Evolutionary conservation across 1,139 yeast species (phyloP), one percentile per base, ranked within the genome.

Genomic region (Geotrichum cucujoidarum): DNA sequence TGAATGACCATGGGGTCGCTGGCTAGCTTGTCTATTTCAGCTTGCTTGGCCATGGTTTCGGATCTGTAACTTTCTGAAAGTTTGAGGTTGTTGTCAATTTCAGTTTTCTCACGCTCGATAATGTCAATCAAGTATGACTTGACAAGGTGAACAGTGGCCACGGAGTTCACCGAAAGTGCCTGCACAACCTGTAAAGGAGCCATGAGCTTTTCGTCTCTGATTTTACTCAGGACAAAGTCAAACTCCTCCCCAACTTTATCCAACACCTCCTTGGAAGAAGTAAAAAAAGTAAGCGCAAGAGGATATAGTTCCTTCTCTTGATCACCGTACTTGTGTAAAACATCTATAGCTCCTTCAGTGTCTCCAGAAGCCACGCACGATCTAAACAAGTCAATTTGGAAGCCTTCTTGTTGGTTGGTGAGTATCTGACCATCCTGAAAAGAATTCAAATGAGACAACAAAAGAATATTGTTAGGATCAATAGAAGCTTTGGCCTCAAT

Each of bases 161-260:
- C 81, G 6, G 79, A 80, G 43, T 80, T 79, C 3, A 74, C 65
- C 39, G 90, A 76, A 42, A 92, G 66, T 1, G 82, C 76, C 53
- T 84, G 83, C 13, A 92, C 71, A 1, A 92, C 71, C 56, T 90
- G 96, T 30, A 88, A 64, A 0, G 95, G 88, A 0, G 94, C 75
- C 68, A 87, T 73, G 22, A 84, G 62, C 48, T 78, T 76, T 14
- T 72, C 68, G 6, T 71, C 66, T 43, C 77, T 75, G 45, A 88
- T 76, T 50, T 73, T 76, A 37, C 74, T 67, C 36, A 90, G 65
- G 1, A 89, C 69, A 21, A 62, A 60, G 34, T 64, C 60, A 50
- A 86, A 74, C 52, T 77, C 76, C 4, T 71, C 73, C 0, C 84
- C 78, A 7, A 85, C 77, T 40, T 71, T 68, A 4, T 73, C 69